Evolutionary conservation across 257 asterid species (phyloP), one percentile per base, ranked within the genome.

Genomic region (Oldenlandia corymbosa): DNA sequence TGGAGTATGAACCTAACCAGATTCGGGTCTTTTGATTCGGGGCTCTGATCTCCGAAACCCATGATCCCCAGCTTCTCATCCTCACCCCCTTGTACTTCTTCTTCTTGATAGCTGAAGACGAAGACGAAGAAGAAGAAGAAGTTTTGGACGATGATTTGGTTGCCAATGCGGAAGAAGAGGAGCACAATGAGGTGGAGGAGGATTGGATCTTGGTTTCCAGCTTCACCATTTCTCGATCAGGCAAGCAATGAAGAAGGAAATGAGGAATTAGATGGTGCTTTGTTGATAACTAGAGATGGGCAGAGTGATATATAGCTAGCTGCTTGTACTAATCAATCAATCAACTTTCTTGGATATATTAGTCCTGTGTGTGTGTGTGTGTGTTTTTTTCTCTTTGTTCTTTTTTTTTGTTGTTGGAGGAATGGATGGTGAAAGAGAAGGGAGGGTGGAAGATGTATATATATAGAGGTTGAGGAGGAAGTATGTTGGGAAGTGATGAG

Each of bases 21-120:
- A 92, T 92, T 71, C 97, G 75, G 37, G 97, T 83, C 49, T 92
- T 92, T 21, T 87, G 99, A 66, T 92, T 89, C 0, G 97, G 99
- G 8, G 99, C 99, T 66, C 99, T 76, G 23, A 92, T 85, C 68
- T 92, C 99, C 0, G 97, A 86, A 14, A 90, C 97, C 82, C 82
- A 90, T 61, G 95, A 85, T 28, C 97, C 97, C 97, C 97, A 90
- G 63, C 87, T 89, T 39, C 99, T 82, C 99, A 92, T 92, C 72
- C 97, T 84, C 7, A 92, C 99, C 14, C 99, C 99, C 62, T 89
- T 92, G 87, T 78, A 92, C 82, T 80, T 86, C 78, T 82, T 92
- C 75, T 88, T 88, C n/a, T 45, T 28, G 39, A n/a, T n/a, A n/a
- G n/a, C n/a, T n/a, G n/a, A n/a, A n/a, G n/a, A n/a, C n/a, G n/a